Conservation (phyloP, 768 basidiomycete genomes). For the Lactarius tabidus region DNA sequence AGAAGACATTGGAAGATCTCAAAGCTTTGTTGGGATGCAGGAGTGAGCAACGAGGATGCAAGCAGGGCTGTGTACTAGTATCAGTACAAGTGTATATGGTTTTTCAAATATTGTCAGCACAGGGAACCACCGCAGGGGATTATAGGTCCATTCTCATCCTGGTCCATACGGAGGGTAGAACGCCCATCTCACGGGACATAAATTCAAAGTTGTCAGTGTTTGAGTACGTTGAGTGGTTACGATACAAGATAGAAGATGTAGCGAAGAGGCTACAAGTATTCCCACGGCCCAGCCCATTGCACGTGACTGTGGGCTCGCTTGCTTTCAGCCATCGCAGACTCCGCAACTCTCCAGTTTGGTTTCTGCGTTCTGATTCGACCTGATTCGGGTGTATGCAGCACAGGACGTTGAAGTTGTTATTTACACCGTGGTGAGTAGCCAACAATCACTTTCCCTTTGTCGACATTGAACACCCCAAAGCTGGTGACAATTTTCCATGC, state of each 20-base stretch:
- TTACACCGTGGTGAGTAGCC: neutral
- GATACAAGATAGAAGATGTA: too few species aligned
- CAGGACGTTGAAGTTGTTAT: neutral
- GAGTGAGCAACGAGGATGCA: neutral
- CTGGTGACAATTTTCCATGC: slow-evolving; percentile 9
- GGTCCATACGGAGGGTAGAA: neutral
- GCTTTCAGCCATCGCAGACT: neutral
- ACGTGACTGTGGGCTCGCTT: neutral
- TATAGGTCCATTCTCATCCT: neutral
- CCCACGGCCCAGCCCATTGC: too few species aligned
- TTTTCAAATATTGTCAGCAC: neutral
- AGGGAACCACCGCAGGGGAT: neutral
- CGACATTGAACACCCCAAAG: neutral
- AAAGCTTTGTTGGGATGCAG: neutral
- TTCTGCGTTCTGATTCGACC: neutral
- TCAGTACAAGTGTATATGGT: too few species aligned
- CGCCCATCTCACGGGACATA: neutral
- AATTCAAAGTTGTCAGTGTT: too few species aligned
- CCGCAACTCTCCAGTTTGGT: neutral
- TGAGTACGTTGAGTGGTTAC: neutral
- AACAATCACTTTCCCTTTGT: neutral
- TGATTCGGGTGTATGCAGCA: neutral
- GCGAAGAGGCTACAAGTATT: too few species aligned
- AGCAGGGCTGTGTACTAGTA: neutral
- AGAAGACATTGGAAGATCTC: neutral